Conservation (phyloP, 768 basidiomycete species). For the Suillus subalutaceus region DNA sequence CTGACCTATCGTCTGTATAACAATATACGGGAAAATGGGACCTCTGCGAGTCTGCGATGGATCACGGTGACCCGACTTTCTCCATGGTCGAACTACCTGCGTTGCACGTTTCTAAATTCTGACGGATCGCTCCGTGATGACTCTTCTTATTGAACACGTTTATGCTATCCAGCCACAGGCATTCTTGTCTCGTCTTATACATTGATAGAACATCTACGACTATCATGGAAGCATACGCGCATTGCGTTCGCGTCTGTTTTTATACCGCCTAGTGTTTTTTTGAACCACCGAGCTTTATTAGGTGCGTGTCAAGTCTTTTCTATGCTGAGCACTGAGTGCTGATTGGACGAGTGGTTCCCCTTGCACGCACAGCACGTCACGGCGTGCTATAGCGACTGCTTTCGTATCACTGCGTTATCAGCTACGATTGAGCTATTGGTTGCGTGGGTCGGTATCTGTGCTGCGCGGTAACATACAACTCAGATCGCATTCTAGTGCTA, state of each 20-base stretch:
- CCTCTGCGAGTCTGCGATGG: background rate
- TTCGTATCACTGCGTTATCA: slow-evolving; percentile 8
- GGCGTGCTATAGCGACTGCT: background rate
- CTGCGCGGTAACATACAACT: slow-evolving; percentile 1
- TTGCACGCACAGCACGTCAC: background rate
- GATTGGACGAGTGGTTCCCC: background rate
- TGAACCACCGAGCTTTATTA: background rate
- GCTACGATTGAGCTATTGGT: background rate
- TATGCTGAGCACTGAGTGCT: background rate
- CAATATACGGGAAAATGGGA: background rate
- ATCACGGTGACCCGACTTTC: background rate
- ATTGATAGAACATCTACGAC: slow-evolving; percentile 1
- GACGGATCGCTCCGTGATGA: slow-evolving; percentile 2
- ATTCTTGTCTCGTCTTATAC: background rate
- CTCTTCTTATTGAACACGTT: slow-evolving; percentile 4
- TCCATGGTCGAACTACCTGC: background rate
- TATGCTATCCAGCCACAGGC: background rate
- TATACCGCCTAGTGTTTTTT: background rate
- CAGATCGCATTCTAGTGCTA: background rate
- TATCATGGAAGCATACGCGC: background rate
- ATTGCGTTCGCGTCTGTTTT: background rate
- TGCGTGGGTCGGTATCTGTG: background rate
- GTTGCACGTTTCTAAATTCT: background rate
- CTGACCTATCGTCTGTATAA: too few relatives aligned
- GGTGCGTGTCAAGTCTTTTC: background rate